Evolutionary conservation across 139 green algal species (phyloP), one percentile per base, ranked within the genome.

Genomic region (Limnomonas spitsbergensis): DNA sequence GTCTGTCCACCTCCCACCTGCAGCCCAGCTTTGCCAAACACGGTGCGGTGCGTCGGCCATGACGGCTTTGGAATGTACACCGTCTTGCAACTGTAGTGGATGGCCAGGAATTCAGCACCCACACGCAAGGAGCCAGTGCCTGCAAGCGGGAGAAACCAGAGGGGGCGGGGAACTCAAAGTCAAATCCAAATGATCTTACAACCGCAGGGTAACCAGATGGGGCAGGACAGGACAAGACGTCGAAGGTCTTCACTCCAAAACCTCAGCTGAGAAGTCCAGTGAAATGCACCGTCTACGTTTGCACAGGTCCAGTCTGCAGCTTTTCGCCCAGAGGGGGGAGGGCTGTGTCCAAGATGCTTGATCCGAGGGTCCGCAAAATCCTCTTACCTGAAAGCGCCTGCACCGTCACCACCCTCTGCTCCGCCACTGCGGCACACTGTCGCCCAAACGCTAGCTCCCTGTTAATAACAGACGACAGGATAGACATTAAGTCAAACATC

Each of bases 1-100:
- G 47, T 61, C 47, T 29, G 47, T 61, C 14, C 14, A 61, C 47
- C 14, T n/a, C 72, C 4, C 35, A 85, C 78, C 83, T 85, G 69
- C 29, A 90, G 67, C 38, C 83, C 84, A 6, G 90, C 89, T 38
- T 91, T 82, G 9, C 77, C 79, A 78, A 95, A 97, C 78, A 97
- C 94, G 72, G 92, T 93, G 73, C 87, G 86, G 88, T 95, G 90
- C 74, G 91, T 94, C 47, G 86, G 84, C 93, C 93, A 97, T 27
- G 91, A 95, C 38, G 94, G 94, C 40, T 87, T 79, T 35, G 90
- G 87, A 66, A 98, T 76, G 81, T 92, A 95, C 4, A 95, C 83
- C 4, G 77, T 47, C 39, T 85, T 82, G 39, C 80, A 54, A 2
- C 84, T 69, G 75, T 93, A 93, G 80, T 92, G 88, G 2, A 73